A percentile compares a stretch with the other conserved stretches of the same genome.
Evolutionary conservation across 129 eudicot species (phyloP).

Genomic region (Ambrosia artemisiifolia): DNA sequence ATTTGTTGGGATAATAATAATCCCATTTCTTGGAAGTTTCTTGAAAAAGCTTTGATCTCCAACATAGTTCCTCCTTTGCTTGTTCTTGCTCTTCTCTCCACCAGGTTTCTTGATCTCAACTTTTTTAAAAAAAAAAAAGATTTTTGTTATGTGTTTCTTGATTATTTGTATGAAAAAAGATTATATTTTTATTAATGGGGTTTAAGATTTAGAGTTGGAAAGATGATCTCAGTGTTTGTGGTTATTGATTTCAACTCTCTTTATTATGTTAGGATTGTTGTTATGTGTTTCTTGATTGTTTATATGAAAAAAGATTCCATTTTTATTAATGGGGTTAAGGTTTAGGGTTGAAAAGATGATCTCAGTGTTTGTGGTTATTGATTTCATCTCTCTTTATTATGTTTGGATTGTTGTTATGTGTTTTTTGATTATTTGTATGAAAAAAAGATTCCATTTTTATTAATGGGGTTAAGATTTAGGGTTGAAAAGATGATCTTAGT

Average conservation of each 20-base stretch:
- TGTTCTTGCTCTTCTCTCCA: conserved; percentile 81
- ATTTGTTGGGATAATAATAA: conserved; percentile 91
- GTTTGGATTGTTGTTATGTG: background rate
- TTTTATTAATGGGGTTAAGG: background rate
- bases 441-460: too few species aligned
- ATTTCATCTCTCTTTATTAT: too few species aligned
- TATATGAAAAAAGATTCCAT: background rate
- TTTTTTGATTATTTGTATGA: background rate
- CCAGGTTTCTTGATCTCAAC: conserved; percentile 39
- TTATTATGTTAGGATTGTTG: too few species aligned
- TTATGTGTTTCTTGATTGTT: background rate
- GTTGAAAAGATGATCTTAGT: too few species aligned
- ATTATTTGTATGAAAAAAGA: too few species aligned
- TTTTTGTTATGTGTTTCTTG: background rate
- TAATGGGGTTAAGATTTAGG: background rate
- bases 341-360: background rate
- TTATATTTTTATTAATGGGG: too few species aligned
- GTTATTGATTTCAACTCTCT: too few species aligned
- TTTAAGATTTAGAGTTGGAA: background rate
- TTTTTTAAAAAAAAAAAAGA: too few species aligned
- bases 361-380: too few species aligned
- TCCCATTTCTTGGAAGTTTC: conserved; percentile 87
- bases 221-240: background rate
- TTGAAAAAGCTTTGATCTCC: conserved; percentile 60
- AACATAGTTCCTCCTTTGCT: conserved; percentile 74